Conservation (phyloP, 2,329 filamentous ascomycete species). For the Ophiostoma novo-ulmi region DNA sequence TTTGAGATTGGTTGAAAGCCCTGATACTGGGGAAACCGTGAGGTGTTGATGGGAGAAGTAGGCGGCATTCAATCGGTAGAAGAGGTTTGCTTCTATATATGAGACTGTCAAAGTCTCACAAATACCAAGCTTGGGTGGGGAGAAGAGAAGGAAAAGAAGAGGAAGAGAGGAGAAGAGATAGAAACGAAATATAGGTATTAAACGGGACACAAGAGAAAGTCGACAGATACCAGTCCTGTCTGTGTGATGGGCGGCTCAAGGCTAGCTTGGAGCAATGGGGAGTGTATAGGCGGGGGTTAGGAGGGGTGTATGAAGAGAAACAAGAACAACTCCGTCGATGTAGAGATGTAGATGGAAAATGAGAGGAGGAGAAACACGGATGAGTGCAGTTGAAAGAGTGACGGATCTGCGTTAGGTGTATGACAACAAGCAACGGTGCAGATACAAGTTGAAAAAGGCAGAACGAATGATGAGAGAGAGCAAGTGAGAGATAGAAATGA, state of each 20-base stretch:
- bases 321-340: neutral
- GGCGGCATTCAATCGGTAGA: constrained; percentile 21
- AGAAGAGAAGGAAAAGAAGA: neutral
- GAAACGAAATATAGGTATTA: neutral
- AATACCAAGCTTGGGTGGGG: neutral
- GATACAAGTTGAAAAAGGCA: neutral
- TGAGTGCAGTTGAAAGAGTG: constrained; percentile 2
- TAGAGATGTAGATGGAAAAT: neutral
- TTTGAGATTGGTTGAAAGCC: constrained; percentile 28
- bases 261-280: constrained; percentile 20
- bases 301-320: neutral
- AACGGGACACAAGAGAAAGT: neutral
- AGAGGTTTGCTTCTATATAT: neutral
- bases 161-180: neutral
- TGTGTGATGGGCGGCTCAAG: constrained; percentile 12
- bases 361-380: constrained; percentile 2
- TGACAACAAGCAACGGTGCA: neutral
- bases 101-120: constrained; percentile 23
- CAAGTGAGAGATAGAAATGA: neutral
- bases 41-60: constrained; percentile 24
- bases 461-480: neutral
- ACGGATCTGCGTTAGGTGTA: neutral
- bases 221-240: constrained; percentile 17
- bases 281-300: neutral
- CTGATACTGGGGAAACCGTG: constrained; percentile 28